Base-by-base conservation (phyloP, 345 rosid species). In the Linum tenue region DNA sequence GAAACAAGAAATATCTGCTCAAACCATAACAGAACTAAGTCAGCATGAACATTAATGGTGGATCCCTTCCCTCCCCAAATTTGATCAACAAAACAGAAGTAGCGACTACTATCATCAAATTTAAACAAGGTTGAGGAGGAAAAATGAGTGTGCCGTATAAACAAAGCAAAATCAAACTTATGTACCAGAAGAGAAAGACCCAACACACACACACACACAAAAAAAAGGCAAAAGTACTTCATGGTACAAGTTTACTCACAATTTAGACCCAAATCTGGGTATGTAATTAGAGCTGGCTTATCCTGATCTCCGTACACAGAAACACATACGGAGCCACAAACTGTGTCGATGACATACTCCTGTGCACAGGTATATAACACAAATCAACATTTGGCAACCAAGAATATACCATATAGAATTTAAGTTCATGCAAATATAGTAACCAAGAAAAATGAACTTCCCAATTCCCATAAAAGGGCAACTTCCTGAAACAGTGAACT, bases 261-360 rank as follows among this genome's bases (percentile, higher is more conserved):
- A 73, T 89, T 89, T 48, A 92, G 70, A 71, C 87, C 98, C 63
- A 92, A 75, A 87, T 92, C 97, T 51, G 98, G 98, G 79, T 86
- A 92, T 4, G 98, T 89, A 56, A 92, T 67, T 56, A 92, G 92
- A 66, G 97, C 98, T 22, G 94, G 97, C 84, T 90, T 92, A 79
- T 92, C 98, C 59, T 78, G 89, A 76, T 92, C 97, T 68, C 98
- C 98, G 69, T 77, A 83, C 67, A 92, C 95, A 31, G 96, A 72
- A 79, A 92, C 98, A 42, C 86, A 89, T 44, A 92, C 77, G 0
- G 73, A 67, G 42, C 98, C 98, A 70, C 61, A 64, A 63, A 69
- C 77, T 75, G 97, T 89, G 78, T 73, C 84, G 44, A 92, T 72
- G 41, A 83, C 69, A 71, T 85, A 83, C 70, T 89, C 98, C 97